Base-by-base conservation (phyloP, 179 eudicot genomes). In the Patellifolia procumbens region DNA sequence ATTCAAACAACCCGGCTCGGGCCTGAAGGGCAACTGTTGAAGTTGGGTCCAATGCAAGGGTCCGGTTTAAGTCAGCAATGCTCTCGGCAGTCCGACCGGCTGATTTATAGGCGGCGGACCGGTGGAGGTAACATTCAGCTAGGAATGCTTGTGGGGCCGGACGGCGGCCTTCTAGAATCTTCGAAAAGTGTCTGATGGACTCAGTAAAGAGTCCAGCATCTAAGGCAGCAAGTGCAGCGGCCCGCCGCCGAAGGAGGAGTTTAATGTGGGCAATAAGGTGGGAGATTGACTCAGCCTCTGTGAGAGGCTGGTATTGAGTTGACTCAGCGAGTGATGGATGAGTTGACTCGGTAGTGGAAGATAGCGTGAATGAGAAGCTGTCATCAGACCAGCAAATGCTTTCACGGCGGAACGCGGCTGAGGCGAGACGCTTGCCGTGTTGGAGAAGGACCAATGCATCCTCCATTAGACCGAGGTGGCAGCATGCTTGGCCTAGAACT, bases 401-500 rank as follows among this genome's bases (percentile, higher is more conserved):
- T n/a, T 89, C 88, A 24, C 93, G 97, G 73, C 99, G 99, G 74
- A 83, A 90, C 0, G 97, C 97, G 15, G 90, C 98, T 2, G 94
- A 64, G 56, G 98, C 97, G 17, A 95, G 84, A 68, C 97, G 99
- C 81, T 91, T 95, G 2, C 97, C 95, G 76, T 95, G 91, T 73
- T 93, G 99, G 73, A 95, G 92, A 73, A 95, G 93, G 24, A 87
- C 89, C 88, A 93, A 75, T 5, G 99, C 99, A 70, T 93, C 99
- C 75, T 93, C 94, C 97, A 95, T 93, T 62, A 95, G 72, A 1
- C 99, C 98, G 12, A 95, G 78, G 78, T 93, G 97, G 76, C 92
- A 88, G 49, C 99, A 93, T 10, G 98, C 98, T 84, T 91, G 98
- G 0, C 99, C 99, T 9, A 95, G 65, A 1, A 95, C 91, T 78